Conservation (phyloP, 306 rosid species). For the Gastrolobium bilobum region DNA sequence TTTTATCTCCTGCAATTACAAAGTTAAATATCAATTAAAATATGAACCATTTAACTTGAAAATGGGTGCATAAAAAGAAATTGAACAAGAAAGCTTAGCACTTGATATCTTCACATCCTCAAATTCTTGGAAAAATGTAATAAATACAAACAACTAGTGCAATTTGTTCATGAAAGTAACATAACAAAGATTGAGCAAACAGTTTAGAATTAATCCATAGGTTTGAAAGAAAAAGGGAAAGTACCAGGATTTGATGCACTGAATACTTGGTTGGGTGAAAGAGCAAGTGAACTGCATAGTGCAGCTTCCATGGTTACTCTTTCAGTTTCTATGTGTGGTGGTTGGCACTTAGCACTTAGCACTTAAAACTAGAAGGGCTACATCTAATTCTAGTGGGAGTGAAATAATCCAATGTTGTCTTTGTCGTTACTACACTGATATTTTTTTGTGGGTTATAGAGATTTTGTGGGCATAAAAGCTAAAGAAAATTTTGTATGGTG, state of each 20-base stretch:
- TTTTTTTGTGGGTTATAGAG: conserved; percentile 47
- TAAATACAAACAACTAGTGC: neutral
- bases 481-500: conserved; percentile 42
- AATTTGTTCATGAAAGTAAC: neutral
- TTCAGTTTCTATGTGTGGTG: conserved; percentile 40
- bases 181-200: conserved; percentile 3
- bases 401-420: conserved; percentile 23
- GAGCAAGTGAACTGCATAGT: conserved; percentile 68
- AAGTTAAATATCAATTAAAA: conserved; percentile 36
- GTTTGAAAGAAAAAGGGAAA: neutral
- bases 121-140: neutral
- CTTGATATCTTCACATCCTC: neutral
- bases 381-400: conserved; percentile 7
- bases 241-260: conserved; percentile 61
- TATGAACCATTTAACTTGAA: neutral
- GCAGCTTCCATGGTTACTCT: conserved; percentile 73
- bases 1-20: conserved; percentile 65
- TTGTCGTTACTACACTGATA: conserved; percentile 44
- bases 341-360: conserved; percentile 24
- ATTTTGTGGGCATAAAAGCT: conserved; percentile 30
- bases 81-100: neutral
- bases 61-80: neutral
- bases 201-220: neutral
- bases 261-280: conserved; percentile 71
- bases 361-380: neutral